Conservation (phyloP, 2,329 filamentous ascomycete species). For the Byssoonygena ceratinophila region DNA sequence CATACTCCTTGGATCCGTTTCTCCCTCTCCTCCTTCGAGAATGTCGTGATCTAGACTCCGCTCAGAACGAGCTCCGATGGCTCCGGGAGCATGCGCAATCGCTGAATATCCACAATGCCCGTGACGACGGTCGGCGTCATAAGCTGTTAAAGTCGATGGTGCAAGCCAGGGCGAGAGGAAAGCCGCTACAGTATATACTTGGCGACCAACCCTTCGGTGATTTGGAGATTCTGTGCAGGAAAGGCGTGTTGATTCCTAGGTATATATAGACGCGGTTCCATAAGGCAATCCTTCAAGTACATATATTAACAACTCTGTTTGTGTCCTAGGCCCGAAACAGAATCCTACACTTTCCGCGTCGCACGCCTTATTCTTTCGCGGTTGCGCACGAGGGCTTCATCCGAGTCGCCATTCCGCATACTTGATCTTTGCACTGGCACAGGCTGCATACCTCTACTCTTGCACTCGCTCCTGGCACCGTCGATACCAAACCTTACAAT, state of each 20-base stretch:
- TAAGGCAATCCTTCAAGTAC: too few relatives aligned
- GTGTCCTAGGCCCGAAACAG: conserved; percentile 51
- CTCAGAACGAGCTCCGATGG: conserved; percentile 40
- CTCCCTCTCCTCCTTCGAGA: conserved; percentile 35
- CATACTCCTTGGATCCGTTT: conserved; percentile 28
- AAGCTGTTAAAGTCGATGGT: conserved; percentile 31
- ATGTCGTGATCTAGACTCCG: conserved; percentile 36
- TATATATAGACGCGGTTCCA: too few relatives aligned
- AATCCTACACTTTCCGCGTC: conserved; percentile 53
- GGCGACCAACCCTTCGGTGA: conserved; percentile 80
- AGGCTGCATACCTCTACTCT: conserved; percentile 74
- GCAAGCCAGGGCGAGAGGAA: conserved; percentile 44
- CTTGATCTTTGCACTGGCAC: conserved; percentile 85
- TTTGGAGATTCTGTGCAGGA: conserved; percentile 64
- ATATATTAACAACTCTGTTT: background rate
- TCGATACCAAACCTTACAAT: conserved; percentile 40
- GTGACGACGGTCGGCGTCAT: conserved; percentile 19
- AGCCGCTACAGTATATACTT: conserved; percentile 80
- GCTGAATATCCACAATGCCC: conserved; percentile 2
- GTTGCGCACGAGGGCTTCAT: background rate
- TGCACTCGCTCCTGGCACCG: conserved; percentile 51
- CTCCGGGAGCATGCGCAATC: conserved; percentile 31
- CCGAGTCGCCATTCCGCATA: conserved; percentile 43
- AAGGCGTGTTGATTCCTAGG: conserved; percentile 77
- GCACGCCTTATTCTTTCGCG: conserved; percentile 34